Conservation (phyloP, 169 alveolate genomes). For the Blepharisma undulans region DNA sequence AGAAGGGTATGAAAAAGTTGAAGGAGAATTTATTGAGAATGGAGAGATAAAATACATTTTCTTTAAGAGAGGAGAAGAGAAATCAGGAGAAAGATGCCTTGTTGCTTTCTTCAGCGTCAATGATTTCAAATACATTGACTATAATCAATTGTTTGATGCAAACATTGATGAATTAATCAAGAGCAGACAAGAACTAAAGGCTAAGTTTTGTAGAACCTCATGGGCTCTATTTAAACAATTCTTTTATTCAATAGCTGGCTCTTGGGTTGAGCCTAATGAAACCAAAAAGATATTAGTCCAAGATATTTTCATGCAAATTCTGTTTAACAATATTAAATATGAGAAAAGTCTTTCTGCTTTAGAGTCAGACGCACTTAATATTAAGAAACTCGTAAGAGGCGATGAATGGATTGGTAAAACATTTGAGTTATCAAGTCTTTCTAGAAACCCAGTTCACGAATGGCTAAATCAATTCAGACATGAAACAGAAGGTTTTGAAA, state of each 20-base stretch:
- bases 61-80: neutral
- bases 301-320: neutral
- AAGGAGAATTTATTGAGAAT: neutral
- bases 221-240: constrained; percentile 29
- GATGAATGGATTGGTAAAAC: neutral
- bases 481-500: constrained; percentile 6
- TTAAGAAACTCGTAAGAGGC: neutral
- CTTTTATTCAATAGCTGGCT: constrained; percentile 4
- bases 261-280: neutral
- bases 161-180: neutral
- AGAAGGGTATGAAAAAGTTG: neutral
- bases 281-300: neutral
- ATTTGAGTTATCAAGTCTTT: neutral
- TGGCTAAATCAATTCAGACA: constrained; percentile 9
- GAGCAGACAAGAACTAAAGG: neutral
- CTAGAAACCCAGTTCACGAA: constrained; percentile 22
- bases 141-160: neutral
- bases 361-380: neutral
- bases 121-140: neutral
- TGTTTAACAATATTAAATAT: neutral
- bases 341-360: neutral
- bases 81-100: neutral
- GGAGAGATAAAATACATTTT: neutral
- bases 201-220: neutral
- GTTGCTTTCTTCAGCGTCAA: neutral